These are phyloP conservation scores for Yarrowia galli DNA, from an alignment of 1,139 yeast species.

Conservation along the genomic window DNA sequence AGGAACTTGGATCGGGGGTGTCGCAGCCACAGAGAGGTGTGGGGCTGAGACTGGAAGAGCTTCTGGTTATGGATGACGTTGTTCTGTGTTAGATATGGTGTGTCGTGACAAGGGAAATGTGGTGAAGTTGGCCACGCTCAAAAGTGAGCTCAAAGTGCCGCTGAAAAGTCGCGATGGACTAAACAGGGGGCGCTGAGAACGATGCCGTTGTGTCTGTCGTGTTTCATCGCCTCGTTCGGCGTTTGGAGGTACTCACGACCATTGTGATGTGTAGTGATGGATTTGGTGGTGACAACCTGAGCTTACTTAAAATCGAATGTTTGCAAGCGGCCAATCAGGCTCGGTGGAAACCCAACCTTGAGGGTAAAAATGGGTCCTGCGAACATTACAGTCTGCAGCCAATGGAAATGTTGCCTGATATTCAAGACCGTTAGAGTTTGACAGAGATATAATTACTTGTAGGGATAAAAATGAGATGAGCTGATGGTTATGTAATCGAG, in stretches of 20 bases:
- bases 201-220: not conserved
- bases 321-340: conserved; percentile 37
- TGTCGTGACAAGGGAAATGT: too few relatives aligned
- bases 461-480: not conserved
- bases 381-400: not conserved
- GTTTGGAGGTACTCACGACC: conserved; percentile 27
- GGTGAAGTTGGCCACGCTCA: not conserved
- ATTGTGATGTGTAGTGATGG: conserved; percentile 37
- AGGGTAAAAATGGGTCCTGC: conserved; percentile 19
- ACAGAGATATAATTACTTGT: not conserved
- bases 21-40: conserved; percentile 54
- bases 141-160: not conserved
- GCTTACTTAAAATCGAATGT: conserved; percentile 38
- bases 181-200: not conserved
- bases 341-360: conserved; percentile 7
- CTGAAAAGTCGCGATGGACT: not conserved
- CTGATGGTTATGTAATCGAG: not conserved
- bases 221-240: conserved; percentile 5
- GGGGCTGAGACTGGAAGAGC: conserved; percentile 52
- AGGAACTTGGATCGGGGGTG: conserved; percentile 73
- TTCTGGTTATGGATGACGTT: conserved; percentile 52
- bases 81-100: conserved; percentile 42
- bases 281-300: conserved; percentile 26
- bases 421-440: conserved; percentile 6
- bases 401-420: conserved; percentile 27